phyloP scores from a whole-genome alignment of 345 rosid genomes.

The Pistacia vera region DNA sequence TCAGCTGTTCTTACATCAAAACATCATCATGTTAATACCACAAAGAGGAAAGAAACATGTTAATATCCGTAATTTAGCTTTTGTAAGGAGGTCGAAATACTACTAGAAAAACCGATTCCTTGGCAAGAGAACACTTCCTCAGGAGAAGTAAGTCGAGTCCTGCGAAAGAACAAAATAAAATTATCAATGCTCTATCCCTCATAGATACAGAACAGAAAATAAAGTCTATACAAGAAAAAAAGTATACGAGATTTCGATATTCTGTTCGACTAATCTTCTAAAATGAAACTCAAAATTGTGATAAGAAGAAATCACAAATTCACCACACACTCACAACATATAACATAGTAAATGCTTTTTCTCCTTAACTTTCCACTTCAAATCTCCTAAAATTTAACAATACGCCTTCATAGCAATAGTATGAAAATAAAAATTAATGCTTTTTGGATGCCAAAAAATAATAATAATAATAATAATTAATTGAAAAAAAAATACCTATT shows the following conservation, averaged over 20 bases:
- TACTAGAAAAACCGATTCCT: background rate
- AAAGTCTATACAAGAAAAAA: background rate
- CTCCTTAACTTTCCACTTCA: too few species aligned
- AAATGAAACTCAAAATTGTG: too few species aligned
- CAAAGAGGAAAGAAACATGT: too few species aligned
- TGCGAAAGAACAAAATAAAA: slow-evolving; percentile 8
- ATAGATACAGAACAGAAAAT: background rate
- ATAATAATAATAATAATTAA: background rate
- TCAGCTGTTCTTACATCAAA: too few species aligned
- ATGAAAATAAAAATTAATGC: background rate
- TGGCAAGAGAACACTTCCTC: slow-evolving; percentile 28
- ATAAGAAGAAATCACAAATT: too few species aligned
- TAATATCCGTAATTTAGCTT: too few species aligned
- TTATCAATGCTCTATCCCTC: background rate
- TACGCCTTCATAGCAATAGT: too few species aligned
- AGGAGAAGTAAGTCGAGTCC: slow-evolving; percentile 29
- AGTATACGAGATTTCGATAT: background rate
- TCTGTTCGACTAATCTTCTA: background rate
- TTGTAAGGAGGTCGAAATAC: background rate
- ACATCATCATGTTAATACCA: too few species aligned
- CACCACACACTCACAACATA: too few species aligned
- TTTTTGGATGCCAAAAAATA: background rate
- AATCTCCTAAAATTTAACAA: too few species aligned
- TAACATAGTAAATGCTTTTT: too few species aligned
- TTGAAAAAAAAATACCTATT: background rate